Evolutionary conservation across 2,329 filamentous ascomycete species (phyloP).

Genomic region (Paecilomyces formosus): DNA sequence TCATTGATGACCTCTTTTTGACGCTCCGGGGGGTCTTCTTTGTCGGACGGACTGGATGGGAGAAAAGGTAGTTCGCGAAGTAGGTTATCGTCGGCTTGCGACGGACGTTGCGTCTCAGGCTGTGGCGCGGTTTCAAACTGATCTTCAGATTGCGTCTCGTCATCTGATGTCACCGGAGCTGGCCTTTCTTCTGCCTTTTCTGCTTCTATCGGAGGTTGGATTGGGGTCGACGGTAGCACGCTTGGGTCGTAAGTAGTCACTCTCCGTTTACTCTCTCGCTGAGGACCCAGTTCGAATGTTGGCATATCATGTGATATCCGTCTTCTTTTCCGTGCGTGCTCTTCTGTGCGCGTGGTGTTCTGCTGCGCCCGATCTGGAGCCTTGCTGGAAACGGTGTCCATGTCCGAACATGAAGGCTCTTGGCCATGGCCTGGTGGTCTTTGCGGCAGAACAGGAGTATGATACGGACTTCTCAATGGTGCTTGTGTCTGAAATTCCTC

Average conservation of each 20-base stretch:
- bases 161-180: not conserved
- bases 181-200: not conserved
- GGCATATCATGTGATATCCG: not conserved
- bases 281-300: conserved; percentile 1
- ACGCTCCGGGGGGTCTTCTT: conserved; percentile 4
- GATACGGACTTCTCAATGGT: not conserved
- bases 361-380: not conserved
- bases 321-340: conserved; percentile 4
- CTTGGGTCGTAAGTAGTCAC: conserved; percentile 2
- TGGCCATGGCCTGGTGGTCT: not conserved
- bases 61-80: conserved; percentile 25
- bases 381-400: not conserved
- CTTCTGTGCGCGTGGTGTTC: not conserved
- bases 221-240: conserved; percentile 1
- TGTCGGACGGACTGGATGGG: conserved; percentile 15
- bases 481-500: not conserved
- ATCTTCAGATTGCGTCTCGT: conserved; percentile 4
- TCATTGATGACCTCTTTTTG: conserved; percentile 10
- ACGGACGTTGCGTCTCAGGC: conserved; percentile 2
- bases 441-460: not conserved
- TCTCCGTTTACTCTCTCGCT: conserved; percentile 3
- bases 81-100: conserved; percentile 6
- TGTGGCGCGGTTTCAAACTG: conserved; percentile 14
- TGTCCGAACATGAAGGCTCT: not conserved
- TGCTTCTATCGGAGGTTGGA: not conserved